Conservation (phyloP, 306 rosid genomes). For the Ziziphus jujuba region DNA sequence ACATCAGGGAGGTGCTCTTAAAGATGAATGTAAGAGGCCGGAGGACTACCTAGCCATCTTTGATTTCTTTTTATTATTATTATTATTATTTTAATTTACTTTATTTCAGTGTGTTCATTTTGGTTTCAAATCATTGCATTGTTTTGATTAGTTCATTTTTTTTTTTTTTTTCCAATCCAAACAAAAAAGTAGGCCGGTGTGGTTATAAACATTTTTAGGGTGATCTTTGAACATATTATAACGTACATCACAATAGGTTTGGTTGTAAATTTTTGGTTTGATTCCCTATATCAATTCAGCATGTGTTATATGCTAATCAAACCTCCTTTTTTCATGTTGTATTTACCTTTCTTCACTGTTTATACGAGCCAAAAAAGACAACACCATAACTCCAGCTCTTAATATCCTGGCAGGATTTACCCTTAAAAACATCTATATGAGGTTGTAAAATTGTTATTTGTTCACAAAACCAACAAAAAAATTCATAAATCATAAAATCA, state of each 20-base stretch:
- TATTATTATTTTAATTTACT: neutral
- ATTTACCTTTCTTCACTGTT: too few relatives aligned
- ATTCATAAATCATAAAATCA: neutral
- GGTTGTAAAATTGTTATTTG: too few relatives aligned
- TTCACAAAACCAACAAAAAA: neutral
- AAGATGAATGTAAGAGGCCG: constrained; percentile 53
- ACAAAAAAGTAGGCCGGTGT: too few relatives aligned
- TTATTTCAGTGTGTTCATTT: neutral
- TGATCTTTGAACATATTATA: too few relatives aligned
- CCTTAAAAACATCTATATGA: too few relatives aligned
- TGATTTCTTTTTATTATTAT: neutral
- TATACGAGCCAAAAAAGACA: too few relatives aligned
- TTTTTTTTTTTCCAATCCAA: too few relatives aligned
- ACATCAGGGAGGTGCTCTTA: constrained; percentile 64
- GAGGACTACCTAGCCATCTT: constrained; percentile 44
- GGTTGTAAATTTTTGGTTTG: constrained; percentile 16
- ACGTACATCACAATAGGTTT: neutral
- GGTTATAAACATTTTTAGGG: too few relatives aligned
- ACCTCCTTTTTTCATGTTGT: neutral
- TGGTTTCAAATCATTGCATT: neutral
- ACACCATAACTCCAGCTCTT: too few relatives aligned
- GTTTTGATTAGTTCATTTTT: too few relatives aligned
- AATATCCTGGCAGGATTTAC: too few relatives aligned
- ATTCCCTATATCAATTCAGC: neutral
- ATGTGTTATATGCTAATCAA: constrained; percentile 4